These are phyloP conservation scores for Hypoxylon rubiginosum DNA, from an alignment of 2,329 filamentous ascomycete species.

Conservation along the genomic window DNA sequence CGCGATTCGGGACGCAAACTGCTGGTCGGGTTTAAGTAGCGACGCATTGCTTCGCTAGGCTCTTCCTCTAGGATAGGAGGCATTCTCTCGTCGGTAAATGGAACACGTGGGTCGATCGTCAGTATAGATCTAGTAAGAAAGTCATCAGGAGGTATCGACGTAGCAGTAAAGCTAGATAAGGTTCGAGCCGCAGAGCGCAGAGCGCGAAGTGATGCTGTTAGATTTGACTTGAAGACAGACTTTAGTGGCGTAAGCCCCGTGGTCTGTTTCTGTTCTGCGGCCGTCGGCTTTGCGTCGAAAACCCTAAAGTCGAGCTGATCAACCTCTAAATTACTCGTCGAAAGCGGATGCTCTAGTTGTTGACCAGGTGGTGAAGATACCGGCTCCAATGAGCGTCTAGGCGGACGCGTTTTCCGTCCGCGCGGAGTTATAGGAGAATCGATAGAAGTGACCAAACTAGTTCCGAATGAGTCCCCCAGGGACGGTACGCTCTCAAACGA, in stretches of 20 bases:
- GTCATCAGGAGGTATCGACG: conserved; percentile 75
- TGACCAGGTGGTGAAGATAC: conserved; percentile 68
- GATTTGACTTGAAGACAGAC: conserved; percentile 76
- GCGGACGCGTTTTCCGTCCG: conserved; percentile 58
- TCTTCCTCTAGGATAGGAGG: conserved; percentile 73
- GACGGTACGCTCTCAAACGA: conserved; percentile 74
- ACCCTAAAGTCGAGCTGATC: conserved; percentile 65
- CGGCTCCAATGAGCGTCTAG: conserved; percentile 66
- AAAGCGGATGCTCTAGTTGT: conserved; percentile 64
- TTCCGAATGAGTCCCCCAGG: conserved; percentile 67
- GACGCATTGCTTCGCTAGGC: conserved; percentile 74
- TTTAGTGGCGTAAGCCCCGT: conserved; percentile 60
- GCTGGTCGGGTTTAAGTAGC: conserved; percentile 76
- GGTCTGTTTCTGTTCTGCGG: conserved; percentile 50
- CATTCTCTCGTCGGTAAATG: conserved; percentile 76
- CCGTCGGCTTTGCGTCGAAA: conserved; percentile 55
- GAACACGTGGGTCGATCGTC: conserved; percentile 74
- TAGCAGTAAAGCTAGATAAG: conserved; percentile 72
- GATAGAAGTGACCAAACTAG: conserved; percentile 63
- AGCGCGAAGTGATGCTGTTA: conserved; percentile 75
- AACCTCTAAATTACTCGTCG: conserved; percentile 50
- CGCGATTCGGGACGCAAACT: conserved; percentile 61
- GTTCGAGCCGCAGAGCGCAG: conserved; percentile 74
- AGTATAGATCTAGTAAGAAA: conserved; percentile 76
- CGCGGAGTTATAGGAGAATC: conserved; percentile 63